Evolutionary conservation across 78 protist species (phyloP), one percentile per base, ranked within the genome.

Genomic region (Dictyostelium capitatum): DNA sequence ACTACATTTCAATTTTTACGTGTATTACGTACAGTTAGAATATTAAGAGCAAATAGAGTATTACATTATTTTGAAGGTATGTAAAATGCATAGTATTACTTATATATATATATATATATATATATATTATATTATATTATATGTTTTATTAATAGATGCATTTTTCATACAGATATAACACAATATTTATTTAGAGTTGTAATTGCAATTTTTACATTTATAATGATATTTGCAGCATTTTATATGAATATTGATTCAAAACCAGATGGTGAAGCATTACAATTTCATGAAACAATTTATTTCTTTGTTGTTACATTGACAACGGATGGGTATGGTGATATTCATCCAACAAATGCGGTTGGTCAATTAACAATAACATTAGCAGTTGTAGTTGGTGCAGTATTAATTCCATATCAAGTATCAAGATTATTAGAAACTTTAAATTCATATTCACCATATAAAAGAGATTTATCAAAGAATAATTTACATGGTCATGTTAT

Each of bases 321-420:
- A 43, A 87, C 93, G 15, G 80, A 78, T 87, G 93, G 93, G 47
- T 87, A 87, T 87, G 93, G 93, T 78, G 93, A 87, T 77, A 87
- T 87, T 43, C 93, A 87, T 78, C 93, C 93, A 65, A 87, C 79
- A 4, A 87, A 87, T 64, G 80, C 93, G 20, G 93, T 87, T n/a
- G 93, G 93, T 50, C 75, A 64, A 48, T 14, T 87, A 6, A 87
- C 93, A 17, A 77, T 87, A 32, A 87, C 93, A 17, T 32, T 77
- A 6, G 69, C 84, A 0, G 82, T 87, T 17, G 54, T 80, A 12
- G 73, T 87, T n/a, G 93, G 93, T 87, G 93, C 84, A 12, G 93
- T 87, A 56, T 77, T 87, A n/a, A 77, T 87, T 43, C 93, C 93
- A 15, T 87, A 87, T 65, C 93, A 87, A 77, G 93, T 87, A 19